Evolutionary conservation across 176 grass and related monocot genomes (phyloP), one percentile per base, ranked within the genome.

Genomic region (Avena insularis): DNA sequence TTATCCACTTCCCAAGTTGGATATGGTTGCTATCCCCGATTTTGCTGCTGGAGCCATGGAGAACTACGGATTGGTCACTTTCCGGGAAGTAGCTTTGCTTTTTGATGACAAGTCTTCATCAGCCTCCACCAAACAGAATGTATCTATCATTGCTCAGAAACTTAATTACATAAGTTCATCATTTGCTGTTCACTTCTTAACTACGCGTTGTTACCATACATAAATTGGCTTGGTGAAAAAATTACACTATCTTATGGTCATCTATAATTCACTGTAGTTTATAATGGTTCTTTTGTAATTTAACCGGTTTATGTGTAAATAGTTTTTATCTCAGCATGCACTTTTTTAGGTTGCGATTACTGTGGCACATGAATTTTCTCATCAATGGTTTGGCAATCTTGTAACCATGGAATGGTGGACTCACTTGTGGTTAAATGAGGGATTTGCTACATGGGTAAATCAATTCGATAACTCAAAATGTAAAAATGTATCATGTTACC

Each of bases 401-500:
- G 93, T 95, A 56, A 95, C 93, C 36, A 95, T 95, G 93, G 93
- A 95, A 81, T 95, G 90, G 93, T 95, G 93, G 93, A 95, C 90
- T 56, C 91, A 95, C 73, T 91, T 95, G 71, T 95, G 93, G 93
- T 81, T 95, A 54, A 95, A 95, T 33, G 93, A 95, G 71, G 88
- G 93, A 17, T 95, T 95, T 82, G 93, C 93, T 49, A 86, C 93
- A 77, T 95, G 93, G 91, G 93, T 95, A 92, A 92, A 85, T 67
- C 23, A 38, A 36, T 68, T 78, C 3, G 33, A 23, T 49, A 0
- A 63, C 12, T 46, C 10, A 17, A 19, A 80, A 70, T 67, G 40
- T 36, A 57, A n/a, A 64, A 20, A 12, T 17, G 38, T 85, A 78
- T 29, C 47, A 78, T 17, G 4, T 15, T 65, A 69, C 5, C 33